A percentile compares a stretch with the other conserved stretches of the same genome.
These are phyloP conservation scores for Citrus mangshanensis DNA, from an alignment of 345 rosid genomes.

Conservation along the genomic window DNA sequence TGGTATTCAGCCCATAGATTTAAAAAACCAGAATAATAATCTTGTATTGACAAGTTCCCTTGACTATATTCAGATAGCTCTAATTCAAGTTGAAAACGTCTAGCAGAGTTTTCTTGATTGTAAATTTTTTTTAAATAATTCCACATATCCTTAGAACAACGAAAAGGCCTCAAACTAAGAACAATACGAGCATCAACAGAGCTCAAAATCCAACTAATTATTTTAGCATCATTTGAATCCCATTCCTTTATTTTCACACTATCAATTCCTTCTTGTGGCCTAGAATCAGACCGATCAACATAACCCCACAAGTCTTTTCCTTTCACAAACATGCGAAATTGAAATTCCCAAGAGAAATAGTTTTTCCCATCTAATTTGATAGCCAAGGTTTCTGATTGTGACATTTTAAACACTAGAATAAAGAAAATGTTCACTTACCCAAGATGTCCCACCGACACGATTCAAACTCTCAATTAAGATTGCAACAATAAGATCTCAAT, in stretches of 20 bases:
- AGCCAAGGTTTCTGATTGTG: no score
- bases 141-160: neutral
- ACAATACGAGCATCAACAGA: neutral
- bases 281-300: neutral
- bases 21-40: no score
- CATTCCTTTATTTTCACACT: neutral
- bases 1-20: neutral
- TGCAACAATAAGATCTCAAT: no score
- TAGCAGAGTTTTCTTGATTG: neutral
- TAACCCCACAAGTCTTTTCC: neutral
- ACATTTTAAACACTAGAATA: no score
- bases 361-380: no score
- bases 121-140: neutral
- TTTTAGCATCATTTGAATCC: neutral
- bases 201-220: neutral
- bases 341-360: neutral
- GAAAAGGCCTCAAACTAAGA: neutral
- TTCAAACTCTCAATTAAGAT: no score
- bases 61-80: no score
- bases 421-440: no score
- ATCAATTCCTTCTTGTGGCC: neutral
- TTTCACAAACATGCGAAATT: neutral
- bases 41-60: no score
- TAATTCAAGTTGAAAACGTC: no score
- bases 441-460: no score